Evolutionary conservation across 305 asterid genomes (phyloP).

Genomic region (Nicotiana rustica): DNA sequence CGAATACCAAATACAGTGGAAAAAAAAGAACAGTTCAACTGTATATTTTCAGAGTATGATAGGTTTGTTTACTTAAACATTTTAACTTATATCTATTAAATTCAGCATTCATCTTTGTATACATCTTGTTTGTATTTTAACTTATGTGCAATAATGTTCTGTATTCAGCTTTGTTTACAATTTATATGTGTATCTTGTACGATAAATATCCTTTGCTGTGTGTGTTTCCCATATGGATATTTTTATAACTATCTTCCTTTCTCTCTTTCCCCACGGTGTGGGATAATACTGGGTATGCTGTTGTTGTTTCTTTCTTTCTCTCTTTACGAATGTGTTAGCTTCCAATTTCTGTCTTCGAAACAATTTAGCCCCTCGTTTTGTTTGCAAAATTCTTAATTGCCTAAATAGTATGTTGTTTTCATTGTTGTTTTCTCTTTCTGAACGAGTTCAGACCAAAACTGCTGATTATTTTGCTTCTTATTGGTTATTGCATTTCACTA

Average conservation of each 20-base stretch:
- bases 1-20: neutral
- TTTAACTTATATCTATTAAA: neutral
- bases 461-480: neutral
- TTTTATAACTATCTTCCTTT: neutral
- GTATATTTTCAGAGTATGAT: slow-evolving; percentile 18
- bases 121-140: neutral
- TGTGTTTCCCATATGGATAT: neutral
- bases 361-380: neutral
- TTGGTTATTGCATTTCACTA: neutral
- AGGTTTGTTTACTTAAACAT: neutral
- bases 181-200: neutral
- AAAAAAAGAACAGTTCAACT: neutral
- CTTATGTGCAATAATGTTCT: neutral
- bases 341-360: neutral
- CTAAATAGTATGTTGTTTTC: neutral
- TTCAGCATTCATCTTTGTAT: neutral
- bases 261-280: too few species aligned
- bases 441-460: neutral
- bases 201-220: neutral
- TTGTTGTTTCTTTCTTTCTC: neutral
- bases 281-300: too few species aligned
- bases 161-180: neutral
- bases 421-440: neutral
- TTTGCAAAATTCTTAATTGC: neutral
- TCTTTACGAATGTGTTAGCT: neutral